Evolutionary conservation across 1,139 yeast species (phyloP).

Genomic region (Taphrina sp.): DNA sequence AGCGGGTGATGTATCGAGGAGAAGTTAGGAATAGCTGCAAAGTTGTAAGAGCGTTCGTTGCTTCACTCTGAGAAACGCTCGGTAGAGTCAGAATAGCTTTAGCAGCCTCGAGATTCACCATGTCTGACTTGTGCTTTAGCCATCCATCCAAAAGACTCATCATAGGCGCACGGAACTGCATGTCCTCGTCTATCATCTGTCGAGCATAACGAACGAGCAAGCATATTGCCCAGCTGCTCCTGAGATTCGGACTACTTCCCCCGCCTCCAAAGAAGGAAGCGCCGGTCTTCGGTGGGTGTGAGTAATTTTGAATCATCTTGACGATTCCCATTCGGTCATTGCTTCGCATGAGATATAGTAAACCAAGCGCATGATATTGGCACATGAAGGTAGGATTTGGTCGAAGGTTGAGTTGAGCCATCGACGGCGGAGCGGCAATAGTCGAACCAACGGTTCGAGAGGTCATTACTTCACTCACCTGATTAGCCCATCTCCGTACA

Average conservation of each 20-base stretch:
- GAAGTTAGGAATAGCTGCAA: conserved; percentile 77
- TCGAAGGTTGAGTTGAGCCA: conserved; percentile 32
- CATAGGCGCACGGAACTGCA: conserved; percentile 45
- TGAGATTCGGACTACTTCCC: conserved; percentile 50
- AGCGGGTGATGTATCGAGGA: conserved; percentile 85
- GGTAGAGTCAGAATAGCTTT: conserved; percentile 70
- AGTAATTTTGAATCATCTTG: conserved; percentile 79
- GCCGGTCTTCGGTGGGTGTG: conserved; percentile 19
- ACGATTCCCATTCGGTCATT: conserved; percentile 93
- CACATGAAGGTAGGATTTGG: conserved; percentile 60
- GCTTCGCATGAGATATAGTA: conserved; percentile 79
- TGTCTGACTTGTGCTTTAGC: conserved; percentile 78
- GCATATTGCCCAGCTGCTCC: conserved; percentile 62
- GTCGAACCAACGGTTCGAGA: conserved; percentile 52
- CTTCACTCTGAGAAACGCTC: conserved; percentile 62
- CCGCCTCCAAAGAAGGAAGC: conserved; percentile 25
- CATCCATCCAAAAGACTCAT: conserved; percentile 67
- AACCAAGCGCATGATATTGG: conserved; percentile 93
- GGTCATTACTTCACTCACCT: conserved; percentile 80
- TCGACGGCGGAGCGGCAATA: conserved; percentile 29
- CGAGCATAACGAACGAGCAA: conserved; percentile 82
- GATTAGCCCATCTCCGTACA: conserved; percentile 89
- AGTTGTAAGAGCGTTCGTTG: conserved; percentile 60
- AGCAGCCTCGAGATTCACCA: conserved; percentile 92
- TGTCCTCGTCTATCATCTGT: conserved; percentile 62